These are phyloP conservation scores for Hericium erinaceus DNA, from an alignment of 768 basidiomycete species.

Conservation along the genomic window DNA sequence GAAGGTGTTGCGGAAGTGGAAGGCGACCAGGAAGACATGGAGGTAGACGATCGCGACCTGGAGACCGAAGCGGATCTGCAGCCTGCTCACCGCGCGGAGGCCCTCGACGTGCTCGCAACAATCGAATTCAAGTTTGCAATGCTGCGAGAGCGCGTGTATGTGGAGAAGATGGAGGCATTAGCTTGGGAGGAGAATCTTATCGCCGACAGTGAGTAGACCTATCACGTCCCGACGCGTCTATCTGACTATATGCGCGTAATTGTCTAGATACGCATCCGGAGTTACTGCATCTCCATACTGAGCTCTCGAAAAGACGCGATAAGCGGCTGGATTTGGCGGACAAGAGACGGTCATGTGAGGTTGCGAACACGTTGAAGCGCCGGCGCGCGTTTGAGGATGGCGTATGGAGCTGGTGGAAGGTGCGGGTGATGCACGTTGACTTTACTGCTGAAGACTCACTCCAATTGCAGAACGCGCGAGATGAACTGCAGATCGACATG, in stretches of 20 bases:
- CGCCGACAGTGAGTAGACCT: constrained; percentile 49
- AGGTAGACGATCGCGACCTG: constrained; percentile 24
- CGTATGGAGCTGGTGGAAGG: constrained; percentile 84
- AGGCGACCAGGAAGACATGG: constrained; percentile 14
- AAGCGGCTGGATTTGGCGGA: constrained; percentile 75
- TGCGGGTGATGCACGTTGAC: background rate
- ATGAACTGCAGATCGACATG: constrained; percentile 78
- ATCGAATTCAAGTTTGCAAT: constrained; percentile 93
- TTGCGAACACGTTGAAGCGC: constrained; percentile 50
- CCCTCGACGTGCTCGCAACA: constrained; percentile 75
- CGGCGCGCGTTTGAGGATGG: constrained; percentile 62
- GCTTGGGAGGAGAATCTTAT: constrained; percentile 84
- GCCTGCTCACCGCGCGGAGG: constrained; percentile 77
- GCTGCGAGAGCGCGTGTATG: constrained; percentile 76
- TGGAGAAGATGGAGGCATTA: constrained; percentile 89
- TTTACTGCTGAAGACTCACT: constrained; percentile 2
- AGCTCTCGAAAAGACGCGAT: constrained; percentile 69
- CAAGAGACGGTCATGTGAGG: constrained; percentile 61
- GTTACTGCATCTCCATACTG: constrained; percentile 68
- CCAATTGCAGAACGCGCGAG: constrained; percentile 50
- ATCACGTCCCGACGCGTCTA: background rate
- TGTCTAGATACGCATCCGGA: constrained; percentile 76
- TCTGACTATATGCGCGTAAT: constrained; percentile 3
- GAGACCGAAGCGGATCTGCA: constrained; percentile 63
- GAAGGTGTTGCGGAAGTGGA: constrained; percentile 9